Conservation (phyloP, 257 asterid species). For the Gentiana dahurica region DNA sequence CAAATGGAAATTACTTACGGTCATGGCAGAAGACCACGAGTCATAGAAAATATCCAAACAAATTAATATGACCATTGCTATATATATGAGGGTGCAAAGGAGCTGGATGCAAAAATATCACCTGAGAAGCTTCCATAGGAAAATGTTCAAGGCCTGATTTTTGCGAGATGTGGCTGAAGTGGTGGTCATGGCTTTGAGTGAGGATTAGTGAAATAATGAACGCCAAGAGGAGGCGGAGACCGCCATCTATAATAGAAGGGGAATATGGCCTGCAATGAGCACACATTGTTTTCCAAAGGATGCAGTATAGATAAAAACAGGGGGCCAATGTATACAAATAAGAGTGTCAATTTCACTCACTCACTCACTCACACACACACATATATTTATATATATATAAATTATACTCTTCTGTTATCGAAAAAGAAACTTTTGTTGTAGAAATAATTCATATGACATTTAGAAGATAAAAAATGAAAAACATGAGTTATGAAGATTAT, state of each 20-base stretch:
- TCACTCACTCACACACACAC: too few relatives aligned
- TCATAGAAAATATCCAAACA: conserved; percentile 68
- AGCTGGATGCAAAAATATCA: conserved; percentile 26
- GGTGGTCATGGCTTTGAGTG: conserved; percentile 16
- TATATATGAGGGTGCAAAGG: conserved; percentile 32
- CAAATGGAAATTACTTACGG: conserved; percentile 77
- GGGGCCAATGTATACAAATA: too few relatives aligned
- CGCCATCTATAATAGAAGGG: conserved; percentile 4
- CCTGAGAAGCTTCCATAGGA: conserved; percentile 52
- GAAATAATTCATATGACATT: too few relatives aligned
- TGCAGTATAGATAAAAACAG: too few relatives aligned
- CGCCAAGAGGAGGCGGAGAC: background rate
- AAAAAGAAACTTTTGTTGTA: too few relatives aligned
- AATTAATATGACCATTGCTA: conserved; percentile 31
- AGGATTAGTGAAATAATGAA: background rate
- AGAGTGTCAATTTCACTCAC: too few relatives aligned
- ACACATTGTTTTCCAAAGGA: background rate
- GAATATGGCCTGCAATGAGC: background rate
- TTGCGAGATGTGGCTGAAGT: conserved; percentile 32
- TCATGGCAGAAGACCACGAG: conserved; percentile 99
- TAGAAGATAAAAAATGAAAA: too few relatives aligned
- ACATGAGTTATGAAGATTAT: too few relatives aligned
- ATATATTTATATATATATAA: too few relatives aligned
- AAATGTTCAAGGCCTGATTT: conserved; percentile 25
- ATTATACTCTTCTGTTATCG: too few relatives aligned